Evolutionary conservation across 192 early-diverging fungal genomes (phyloP).

Genomic region (Backusella tuberculispora): DNA sequence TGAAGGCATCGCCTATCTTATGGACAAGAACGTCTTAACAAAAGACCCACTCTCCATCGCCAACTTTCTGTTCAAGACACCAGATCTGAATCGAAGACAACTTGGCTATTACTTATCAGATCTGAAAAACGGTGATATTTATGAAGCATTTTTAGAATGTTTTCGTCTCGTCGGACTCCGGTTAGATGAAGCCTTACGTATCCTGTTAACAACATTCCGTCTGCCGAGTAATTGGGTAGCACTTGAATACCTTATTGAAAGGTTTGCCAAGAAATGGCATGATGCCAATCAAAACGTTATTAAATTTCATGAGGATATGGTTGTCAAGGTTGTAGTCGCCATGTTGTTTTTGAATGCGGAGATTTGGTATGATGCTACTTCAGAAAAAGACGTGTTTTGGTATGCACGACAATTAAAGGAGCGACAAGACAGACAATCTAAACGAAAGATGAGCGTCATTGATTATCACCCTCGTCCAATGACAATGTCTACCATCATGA

Average conservation of each 20-base stretch:
- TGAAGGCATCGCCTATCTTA: conserved; percentile 57
- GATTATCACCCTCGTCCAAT: conserved; percentile 13
- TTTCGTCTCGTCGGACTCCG: conserved; percentile 58
- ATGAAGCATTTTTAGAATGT: conserved; percentile 57
- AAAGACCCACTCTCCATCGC: conserved; percentile 65
- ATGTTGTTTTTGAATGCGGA: conserved; percentile 67
- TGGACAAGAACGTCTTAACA: conserved; percentile 57
- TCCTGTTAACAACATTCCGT: conserved; percentile 55
- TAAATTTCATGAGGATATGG: conserved; percentile 56
- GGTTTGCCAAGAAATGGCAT: conserved; percentile 68
- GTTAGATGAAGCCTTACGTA: conserved; percentile 62
- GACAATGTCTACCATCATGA: not conserved
- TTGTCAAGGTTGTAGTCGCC: conserved; percentile 63
- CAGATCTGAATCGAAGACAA: conserved; percentile 59
- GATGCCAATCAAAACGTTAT: conserved; percentile 61
- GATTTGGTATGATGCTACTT: conserved; percentile 54
- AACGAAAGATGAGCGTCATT: conserved; percentile 22
- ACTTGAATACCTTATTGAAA: conserved; percentile 58
- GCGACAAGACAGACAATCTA: conserved; percentile 24
- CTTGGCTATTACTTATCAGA: conserved; percentile 61
- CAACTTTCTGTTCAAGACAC: conserved; percentile 68
- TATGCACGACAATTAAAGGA: conserved; percentile 41
- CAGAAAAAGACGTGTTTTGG: conserved; percentile 43
- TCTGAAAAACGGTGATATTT: conserved; percentile 56
- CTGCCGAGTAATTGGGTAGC: conserved; percentile 53